A percentile compares a stretch with the other conserved stretches of the same genome.
Evolutionary conservation across 495 filamentous ascomycete genomes (phyloP).

Genomic region (Cetradonia linearis): DNA sequence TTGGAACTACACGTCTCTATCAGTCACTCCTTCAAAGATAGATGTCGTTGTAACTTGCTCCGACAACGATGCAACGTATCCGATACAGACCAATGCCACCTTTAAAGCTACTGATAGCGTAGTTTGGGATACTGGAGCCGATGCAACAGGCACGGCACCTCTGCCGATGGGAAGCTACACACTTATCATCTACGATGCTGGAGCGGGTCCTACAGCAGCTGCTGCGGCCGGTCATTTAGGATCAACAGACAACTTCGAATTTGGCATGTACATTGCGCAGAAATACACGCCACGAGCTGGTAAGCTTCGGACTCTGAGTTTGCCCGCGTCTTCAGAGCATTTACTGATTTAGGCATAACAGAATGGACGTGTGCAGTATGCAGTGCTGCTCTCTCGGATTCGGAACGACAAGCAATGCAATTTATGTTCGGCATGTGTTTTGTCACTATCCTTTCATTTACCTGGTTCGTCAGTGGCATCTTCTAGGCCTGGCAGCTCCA

Average conservation of each 20-base stretch:
- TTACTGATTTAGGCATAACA: constrained; percentile 23
- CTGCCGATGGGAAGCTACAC: constrained; percentile 72
- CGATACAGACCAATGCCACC: constrained; percentile 54
- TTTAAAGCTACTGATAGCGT: constrained; percentile 46
- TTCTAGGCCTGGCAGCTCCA: constrained; percentile 31
- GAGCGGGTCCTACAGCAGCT: constrained; percentile 47
- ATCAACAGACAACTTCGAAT: constrained; percentile 51
- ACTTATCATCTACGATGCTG: constrained; percentile 69
- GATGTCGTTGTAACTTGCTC: constrained; percentile 77
- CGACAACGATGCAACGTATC: constrained; percentile 52
- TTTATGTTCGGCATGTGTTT: constrained; percentile 64
- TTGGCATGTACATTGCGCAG: constrained; percentile 73
- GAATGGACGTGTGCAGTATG: constrained; percentile 59
- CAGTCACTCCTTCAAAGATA: constrained; percentile 62
- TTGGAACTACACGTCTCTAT: constrained; percentile 93
- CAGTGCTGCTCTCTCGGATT: constrained; percentile 53
- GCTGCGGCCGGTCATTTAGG: constrained; percentile 64
- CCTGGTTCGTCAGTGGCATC: constrained; percentile 72
- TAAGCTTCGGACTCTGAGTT: constrained; percentile 32
- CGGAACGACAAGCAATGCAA: constrained; percentile 57
- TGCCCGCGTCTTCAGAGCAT: neutral
- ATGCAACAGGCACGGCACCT: constrained; percentile 48
- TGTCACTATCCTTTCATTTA: constrained; percentile 72
- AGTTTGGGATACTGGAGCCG: constrained; percentile 76
- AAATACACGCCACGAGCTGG: constrained; percentile 51